Percentiles rank a stretch among this genome's conserved stretches.
phyloP scores from a whole-genome alignment of 768 basidiomycete genomes.

The Leucocoprinus leucothites region DNA sequence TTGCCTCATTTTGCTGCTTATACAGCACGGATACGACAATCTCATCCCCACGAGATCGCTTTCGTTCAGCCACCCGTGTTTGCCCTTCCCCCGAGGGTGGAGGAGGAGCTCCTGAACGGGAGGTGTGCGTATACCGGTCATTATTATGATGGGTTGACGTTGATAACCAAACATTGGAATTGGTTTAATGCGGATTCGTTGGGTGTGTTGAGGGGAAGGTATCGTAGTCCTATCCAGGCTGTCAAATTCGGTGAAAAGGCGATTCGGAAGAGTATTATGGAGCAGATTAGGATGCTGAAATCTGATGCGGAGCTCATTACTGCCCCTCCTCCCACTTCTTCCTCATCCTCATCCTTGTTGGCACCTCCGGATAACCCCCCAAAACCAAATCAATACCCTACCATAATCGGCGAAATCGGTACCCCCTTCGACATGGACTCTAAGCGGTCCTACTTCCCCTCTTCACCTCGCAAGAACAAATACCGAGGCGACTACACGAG shows the following conservation, averaged over 20 bases:
- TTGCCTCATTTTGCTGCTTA: constrained; percentile 63
- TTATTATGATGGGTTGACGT: constrained; percentile 93
- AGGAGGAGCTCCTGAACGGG: constrained; percentile 56
- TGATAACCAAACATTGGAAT: constrained; percentile 91
- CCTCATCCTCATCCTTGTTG: neutral
- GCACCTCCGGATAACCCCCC: neutral
- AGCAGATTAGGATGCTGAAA: constrained; percentile 79
- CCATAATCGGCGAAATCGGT: constrained; percentile 94
- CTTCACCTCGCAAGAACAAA: constrained; percentile 15
- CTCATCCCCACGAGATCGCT: constrained; percentile 82
- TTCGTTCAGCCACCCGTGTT: constrained; percentile 94
- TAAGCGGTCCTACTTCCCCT: constrained; percentile 63
- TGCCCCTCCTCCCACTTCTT: neutral
- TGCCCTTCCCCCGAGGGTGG: constrained; percentile 63
- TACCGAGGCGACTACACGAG: constrained; percentile 65
- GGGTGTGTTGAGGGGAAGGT: constrained; percentile 84
- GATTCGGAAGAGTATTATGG: constrained; percentile 77
- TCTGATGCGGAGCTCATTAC: constrained; percentile 68
- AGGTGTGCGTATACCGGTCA: constrained; percentile 76
- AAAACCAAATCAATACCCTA: constrained; percentile 55
- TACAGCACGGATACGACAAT: constrained; percentile 50
- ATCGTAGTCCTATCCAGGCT: constrained; percentile 62
- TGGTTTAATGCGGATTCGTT: constrained; percentile 96
- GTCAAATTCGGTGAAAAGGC: constrained; percentile 80
- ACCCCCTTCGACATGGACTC: constrained; percentile 93